A percentile compares a stretch with the other conserved stretches of the same genome.
phyloP scores from a whole-genome alignment of 345 rosid species.

The Eucalyptus lansdowneana region DNA sequence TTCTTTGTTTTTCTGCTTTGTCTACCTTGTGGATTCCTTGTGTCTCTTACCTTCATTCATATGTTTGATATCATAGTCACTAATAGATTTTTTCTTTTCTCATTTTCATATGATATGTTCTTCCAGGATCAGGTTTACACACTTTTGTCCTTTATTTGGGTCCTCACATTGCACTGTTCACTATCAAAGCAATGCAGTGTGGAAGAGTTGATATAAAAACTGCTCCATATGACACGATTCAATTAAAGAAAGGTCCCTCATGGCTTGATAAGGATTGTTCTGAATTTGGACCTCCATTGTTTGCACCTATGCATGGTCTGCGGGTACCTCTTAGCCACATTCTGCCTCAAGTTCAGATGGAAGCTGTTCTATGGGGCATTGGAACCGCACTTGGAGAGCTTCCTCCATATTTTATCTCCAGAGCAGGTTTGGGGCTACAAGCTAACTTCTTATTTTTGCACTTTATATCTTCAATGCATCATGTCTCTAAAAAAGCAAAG shows the following conservation, averaged over 20 bases:
- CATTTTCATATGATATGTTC: neutral
- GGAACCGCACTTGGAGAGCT: constrained; percentile 99
- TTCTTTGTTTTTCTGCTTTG: neutral
- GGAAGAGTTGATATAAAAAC: constrained; percentile 90
- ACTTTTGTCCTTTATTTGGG: constrained; percentile 96
- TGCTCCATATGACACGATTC: constrained; percentile 93
- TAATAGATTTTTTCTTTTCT: neutral
- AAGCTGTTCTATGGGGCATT: constrained; percentile 86
- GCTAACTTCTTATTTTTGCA: neutral
- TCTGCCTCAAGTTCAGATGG: constrained; percentile 84
- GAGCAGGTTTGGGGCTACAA: constrained; percentile 49
- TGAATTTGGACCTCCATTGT: constrained; percentile 81
- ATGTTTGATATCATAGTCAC: neutral
- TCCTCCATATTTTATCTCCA: constrained; percentile 98
- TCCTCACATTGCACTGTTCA: constrained; percentile 93
- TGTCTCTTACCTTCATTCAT: neutral
- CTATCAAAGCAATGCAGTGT: constrained; percentile 86
- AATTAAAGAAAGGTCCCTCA: constrained; percentile 68
- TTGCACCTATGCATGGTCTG: constrained; percentile 34
- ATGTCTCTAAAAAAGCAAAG: neutral
- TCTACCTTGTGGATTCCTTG: neutral
- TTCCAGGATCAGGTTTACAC: constrained; percentile 91
- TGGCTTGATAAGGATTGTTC: constrained; percentile 87
- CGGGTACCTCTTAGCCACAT: constrained; percentile 79
- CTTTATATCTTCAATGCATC: neutral